These are phyloP conservation scores for Malassezia japonica DNA, from an alignment of 1,284 basidiomycete species.

Conservation along the genomic window DNA sequence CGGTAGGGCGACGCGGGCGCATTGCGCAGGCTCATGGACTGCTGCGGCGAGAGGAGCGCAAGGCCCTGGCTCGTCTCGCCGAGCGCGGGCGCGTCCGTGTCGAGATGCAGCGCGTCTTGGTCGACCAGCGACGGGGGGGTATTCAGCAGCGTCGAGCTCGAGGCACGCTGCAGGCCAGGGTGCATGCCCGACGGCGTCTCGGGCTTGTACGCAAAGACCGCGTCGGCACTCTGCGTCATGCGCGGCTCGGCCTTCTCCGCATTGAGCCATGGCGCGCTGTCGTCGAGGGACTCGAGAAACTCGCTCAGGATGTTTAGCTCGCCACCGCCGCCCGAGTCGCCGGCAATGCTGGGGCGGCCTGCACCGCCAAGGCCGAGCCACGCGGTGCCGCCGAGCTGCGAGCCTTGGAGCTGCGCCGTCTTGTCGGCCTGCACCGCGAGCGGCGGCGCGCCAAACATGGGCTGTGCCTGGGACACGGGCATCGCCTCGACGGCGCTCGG, in stretches of 20 bases:
- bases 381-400: conserved; percentile 34
- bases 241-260: background rate
- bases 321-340: conserved; percentile 38
- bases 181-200: background rate
- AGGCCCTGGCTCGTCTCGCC: background rate
- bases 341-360: conserved; percentile 20
- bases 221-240: background rate
- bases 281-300: conserved; percentile 42
- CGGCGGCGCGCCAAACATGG: conserved; percentile 2
- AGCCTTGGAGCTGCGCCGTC: background rate
- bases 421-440: background rate
- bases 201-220: background rate
- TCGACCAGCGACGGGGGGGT: conserved; percentile 4
- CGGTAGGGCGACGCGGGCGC: background rate
- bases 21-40: background rate
- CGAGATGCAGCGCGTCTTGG: background rate
- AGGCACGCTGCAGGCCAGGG: background rate
- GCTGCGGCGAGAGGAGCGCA: background rate
- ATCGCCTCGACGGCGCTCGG: background rate
- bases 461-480: background rate
- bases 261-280: background rate
- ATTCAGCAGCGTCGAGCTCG: background rate
- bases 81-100: background rate
- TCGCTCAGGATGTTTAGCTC: conserved; percentile 41
- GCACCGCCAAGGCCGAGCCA: conserved; percentile 37